Conservation (phyloP, 306 rosid genomes). For the Amphicarpaea edgeworthii region DNA sequence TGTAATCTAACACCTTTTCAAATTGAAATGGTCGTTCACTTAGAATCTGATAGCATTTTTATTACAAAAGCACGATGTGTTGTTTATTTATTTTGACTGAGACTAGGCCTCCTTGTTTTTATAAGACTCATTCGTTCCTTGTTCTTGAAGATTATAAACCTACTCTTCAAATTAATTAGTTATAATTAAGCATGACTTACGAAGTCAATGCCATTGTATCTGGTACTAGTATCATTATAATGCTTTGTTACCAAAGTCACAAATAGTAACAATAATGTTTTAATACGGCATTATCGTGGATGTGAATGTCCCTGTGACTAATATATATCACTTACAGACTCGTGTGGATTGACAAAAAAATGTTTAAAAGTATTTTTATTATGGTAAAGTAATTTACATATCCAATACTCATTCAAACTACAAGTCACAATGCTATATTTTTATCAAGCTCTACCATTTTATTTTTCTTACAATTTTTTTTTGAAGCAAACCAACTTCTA, state of each 20-base stretch:
- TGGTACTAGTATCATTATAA: neutral
- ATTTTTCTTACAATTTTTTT: too few relatives aligned
- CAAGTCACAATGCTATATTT: too few relatives aligned
- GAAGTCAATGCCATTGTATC: neutral
- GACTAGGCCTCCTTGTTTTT: neutral
- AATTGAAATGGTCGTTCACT: constrained; percentile 3
- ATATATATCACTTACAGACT: too few relatives aligned
- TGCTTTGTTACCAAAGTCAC: neutral
- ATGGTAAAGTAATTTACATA: too few relatives aligned
- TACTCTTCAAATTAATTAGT: neutral
- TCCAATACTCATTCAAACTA: neutral
- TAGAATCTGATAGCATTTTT: too few relatives aligned
- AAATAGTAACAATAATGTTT: too few relatives aligned
- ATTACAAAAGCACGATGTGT: too few relatives aligned
- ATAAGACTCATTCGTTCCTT: neutral
- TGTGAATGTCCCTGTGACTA: too few relatives aligned
- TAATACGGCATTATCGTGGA: too few relatives aligned
- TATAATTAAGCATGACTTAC: neutral
- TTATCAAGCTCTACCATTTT: neutral
- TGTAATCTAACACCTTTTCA: neutral
- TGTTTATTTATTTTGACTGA: neutral
- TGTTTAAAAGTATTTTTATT: too few relatives aligned
- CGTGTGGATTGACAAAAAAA: too few relatives aligned
- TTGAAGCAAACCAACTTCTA: too few relatives aligned
- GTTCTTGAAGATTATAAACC: neutral